A percentile compares a stretch with the other conserved stretches of the same genome.
phyloP scores from a whole-genome alignment of 352 stramenopile genomes.

The Peronosclerospora sorghi region DNA sequence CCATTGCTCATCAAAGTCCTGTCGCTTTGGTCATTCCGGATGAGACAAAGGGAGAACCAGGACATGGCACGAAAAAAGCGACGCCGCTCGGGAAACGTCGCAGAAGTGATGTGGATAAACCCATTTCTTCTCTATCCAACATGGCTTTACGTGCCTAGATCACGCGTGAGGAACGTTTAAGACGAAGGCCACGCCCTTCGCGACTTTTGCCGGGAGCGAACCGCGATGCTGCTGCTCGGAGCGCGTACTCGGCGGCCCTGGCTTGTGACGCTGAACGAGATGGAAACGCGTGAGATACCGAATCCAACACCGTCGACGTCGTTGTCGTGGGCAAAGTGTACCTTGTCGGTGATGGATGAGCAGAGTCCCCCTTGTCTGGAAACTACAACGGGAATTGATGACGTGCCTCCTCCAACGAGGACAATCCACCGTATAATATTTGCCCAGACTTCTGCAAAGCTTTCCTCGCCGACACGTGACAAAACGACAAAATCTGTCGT shows the following conservation, averaged over 20 bases:
- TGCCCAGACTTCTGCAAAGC: conserved; percentile 10
- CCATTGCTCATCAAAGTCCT: conserved; percentile 20
- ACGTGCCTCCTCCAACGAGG: conserved; percentile 38
- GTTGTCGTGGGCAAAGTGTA: conserved; percentile 79
- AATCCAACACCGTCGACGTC: conserved; percentile 71
- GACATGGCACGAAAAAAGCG: conserved; percentile 13
- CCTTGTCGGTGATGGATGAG: too few relatives aligned
- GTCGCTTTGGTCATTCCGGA: conserved; percentile 11
- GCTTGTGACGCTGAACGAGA: conserved; percentile 73
- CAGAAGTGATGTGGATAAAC: conserved; percentile 26
- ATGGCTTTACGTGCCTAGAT: conserved; percentile 19
- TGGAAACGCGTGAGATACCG: conserved; percentile 56
- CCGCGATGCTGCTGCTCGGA: conserved; percentile 42
- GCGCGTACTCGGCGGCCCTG: conserved; percentile 62
- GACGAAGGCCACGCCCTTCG: conserved; percentile 54
- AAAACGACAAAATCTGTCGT: too few relatives aligned
- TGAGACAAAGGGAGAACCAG: conserved; percentile 9
- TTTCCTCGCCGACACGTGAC: neutral
- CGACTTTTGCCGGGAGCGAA: conserved; percentile 62
- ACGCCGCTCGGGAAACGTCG: too few relatives aligned
- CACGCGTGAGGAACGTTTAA: conserved; percentile 39
- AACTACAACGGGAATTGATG: conserved; percentile 20
- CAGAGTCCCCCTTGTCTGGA: conserved; percentile 11
- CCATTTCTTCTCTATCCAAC: conserved; percentile 27
- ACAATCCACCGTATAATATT: conserved; percentile 39